Evolutionary conservation across 129 eudicot genomes (phyloP), one percentile per base, ranked within the genome.

Genomic region (Flaveria robusta): DNA sequence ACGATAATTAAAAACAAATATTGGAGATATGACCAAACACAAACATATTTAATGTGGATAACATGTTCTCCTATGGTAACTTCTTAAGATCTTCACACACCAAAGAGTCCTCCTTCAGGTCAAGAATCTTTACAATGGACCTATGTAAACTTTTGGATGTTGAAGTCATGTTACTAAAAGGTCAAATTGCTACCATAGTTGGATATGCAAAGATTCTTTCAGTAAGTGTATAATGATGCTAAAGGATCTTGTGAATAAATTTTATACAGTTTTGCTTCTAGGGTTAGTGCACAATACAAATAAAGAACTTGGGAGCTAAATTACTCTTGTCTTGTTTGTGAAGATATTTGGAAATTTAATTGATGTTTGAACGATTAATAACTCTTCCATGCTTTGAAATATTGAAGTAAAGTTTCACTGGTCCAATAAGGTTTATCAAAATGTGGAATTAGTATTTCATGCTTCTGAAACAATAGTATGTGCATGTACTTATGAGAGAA

Each of bases 241-340:
- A 27, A 69, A 7, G 63, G 18, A 7, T 10, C 64, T 56, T 59
- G 47, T 45, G 26, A 20, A n/a, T 69, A 18, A 55, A 41, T n/a
- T 23, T 16, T 54, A 16, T 47, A 68, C 10, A 31, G 72, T 75
- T 68, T 68, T 77, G 62, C 62, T 22, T 68, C 20, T 41, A 58
- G 29, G 43, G 69, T 56, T 41, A 43, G 75, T 68, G 49, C 10
- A 68, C 7, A 46, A 18, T 34, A 45, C 63, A 12, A 47, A 55
- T 11, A 42, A 43, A 9, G 60, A 77, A 24, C 55, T 31, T 41
- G 58, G 42, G 50, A 50, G 49, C 75, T 66, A 7, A 45, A 26
- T 14, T 19, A 37, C 9, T 15, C 43, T 49, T 49, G 54, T 15
- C 0, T 26, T 65, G 43, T 54, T 54, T 26, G 16, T 52, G 45